Evolutionary conservation across 768 basidiomycete species (phyloP).

Genomic region (Naganishia kalamii): DNA sequence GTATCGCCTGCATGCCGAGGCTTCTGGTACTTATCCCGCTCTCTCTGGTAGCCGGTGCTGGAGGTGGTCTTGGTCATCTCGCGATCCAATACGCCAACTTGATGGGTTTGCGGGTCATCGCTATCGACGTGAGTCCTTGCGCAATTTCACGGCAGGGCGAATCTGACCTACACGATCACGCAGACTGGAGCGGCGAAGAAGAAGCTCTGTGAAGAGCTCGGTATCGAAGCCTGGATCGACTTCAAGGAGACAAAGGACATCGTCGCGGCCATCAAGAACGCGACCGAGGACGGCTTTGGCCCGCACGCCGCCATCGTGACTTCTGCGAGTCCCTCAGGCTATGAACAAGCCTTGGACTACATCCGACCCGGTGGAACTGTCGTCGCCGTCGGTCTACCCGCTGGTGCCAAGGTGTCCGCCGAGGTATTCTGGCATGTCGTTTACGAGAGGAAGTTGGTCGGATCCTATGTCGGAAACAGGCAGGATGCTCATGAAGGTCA

Average conservation of each 20-base stretch:
- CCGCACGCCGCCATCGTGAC: constrained; percentile 58
- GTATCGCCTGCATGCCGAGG: background rate
- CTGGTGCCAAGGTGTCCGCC: constrained; percentile 25
- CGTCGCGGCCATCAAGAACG: constrained; percentile 58
- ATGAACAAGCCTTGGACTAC: constrained; percentile 58
- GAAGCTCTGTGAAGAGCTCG: constrained; percentile 57
- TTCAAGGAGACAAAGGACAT: constrained; percentile 64
- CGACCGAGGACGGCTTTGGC: constrained; percentile 59
- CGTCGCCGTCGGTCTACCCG: constrained; percentile 30
- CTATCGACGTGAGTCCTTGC: constrained; percentile 54
- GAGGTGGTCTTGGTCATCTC: constrained; percentile 68
- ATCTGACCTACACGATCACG: background rate
- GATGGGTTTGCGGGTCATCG: constrained; percentile 73
- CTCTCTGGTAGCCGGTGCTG: constrained; percentile 34
- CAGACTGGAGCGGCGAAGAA: constrained; percentile 64
- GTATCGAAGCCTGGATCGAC: constrained; percentile 67
- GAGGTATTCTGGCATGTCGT: constrained; percentile 27
- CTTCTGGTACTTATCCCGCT: background rate
- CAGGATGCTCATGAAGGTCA: constrained; percentile 70
- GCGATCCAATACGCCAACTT: constrained; percentile 74
- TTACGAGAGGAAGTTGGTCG: constrained; percentile 45
- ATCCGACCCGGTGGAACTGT: constrained; percentile 61
- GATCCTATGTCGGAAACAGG: constrained; percentile 52
- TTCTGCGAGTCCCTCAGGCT: constrained; percentile 46
- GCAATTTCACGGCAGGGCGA: background rate